phyloP scores from a whole-genome alignment of 495 filamentous ascomycete species.

The Penicillium cosmopolitanum region DNA sequence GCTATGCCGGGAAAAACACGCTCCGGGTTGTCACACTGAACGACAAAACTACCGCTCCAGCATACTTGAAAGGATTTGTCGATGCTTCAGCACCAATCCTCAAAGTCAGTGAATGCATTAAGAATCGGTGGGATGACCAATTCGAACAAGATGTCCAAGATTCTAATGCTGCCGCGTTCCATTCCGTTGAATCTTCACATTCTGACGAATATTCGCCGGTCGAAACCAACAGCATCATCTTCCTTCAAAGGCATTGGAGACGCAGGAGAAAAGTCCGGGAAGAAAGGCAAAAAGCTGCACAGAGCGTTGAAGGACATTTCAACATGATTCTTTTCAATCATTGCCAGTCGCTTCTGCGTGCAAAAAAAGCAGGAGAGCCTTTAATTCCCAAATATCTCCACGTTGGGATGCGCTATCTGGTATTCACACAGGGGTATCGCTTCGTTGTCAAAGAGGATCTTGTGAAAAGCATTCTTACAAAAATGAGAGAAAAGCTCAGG shows the following conservation, averaged over 20 bases:
- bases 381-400: neutral
- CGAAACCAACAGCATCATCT: neutral
- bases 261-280: neutral
- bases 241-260: neutral
- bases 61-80: slow-evolving; percentile 1
- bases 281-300: neutral
- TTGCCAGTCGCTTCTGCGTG: neutral
- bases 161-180: neutral
- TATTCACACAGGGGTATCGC: neutral
- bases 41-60: slow-evolving; percentile 5
- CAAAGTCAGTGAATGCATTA: neutral
- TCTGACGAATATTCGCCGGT: neutral
- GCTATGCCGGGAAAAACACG: slow-evolving; percentile 12
- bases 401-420: neutral
- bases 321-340: neutral
- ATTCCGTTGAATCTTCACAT: neutral
- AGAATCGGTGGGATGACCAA: neutral
- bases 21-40: slow-evolving; percentile 18
- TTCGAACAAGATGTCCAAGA: too few species aligned
- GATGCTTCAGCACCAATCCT: neutral
- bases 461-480: too few species aligned
- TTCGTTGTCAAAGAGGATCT: too few species aligned
- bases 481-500: too few species aligned
- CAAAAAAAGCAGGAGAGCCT: neutral
- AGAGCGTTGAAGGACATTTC: neutral